phyloP scores from a whole-genome alignment of 345 rosid species.

The Bretschneidera sinensis region DNA sequence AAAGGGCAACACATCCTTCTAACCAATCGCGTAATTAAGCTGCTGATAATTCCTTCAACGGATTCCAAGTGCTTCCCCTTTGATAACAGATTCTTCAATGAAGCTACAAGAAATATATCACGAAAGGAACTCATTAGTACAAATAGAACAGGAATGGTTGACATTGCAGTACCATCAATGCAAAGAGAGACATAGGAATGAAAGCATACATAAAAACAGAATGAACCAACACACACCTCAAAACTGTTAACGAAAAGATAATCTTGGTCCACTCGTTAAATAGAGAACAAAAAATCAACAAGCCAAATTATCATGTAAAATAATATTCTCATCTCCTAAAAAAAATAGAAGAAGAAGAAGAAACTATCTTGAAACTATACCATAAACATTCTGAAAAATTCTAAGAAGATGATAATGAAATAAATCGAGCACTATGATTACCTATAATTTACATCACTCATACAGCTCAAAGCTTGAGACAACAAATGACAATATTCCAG shows the following conservation, averaged over 20 bases:
- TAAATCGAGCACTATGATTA: no score
- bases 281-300: not conserved
- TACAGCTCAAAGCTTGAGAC: not conserved
- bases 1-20: constrained; percentile 57
- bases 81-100: constrained; percentile 51
- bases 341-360: no score
- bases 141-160: constrained; percentile 1
- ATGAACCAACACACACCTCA: not conserved
- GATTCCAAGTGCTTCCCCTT: constrained; percentile 42
- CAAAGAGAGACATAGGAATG: not conserved
- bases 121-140: constrained; percentile 12
- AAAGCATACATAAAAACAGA: constrained; percentile 2
- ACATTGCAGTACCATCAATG: not conserved
- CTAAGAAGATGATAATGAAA: no score
- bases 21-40: constrained; percentile 51
- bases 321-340: not conserved
- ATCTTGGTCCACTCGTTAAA: not conserved
- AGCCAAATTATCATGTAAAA: not conserved
- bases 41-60: constrained; percentile 51
- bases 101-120: constrained; percentile 36
- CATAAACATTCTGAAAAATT: no score
- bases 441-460: not conserved
- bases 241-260: not conserved
- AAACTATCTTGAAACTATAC: not conserved
- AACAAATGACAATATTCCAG: not conserved